Evolutionary conservation across 225 moss, liverwort and hornwort species (phyloP).

Genomic region (Pleurozium schreberi): DNA sequence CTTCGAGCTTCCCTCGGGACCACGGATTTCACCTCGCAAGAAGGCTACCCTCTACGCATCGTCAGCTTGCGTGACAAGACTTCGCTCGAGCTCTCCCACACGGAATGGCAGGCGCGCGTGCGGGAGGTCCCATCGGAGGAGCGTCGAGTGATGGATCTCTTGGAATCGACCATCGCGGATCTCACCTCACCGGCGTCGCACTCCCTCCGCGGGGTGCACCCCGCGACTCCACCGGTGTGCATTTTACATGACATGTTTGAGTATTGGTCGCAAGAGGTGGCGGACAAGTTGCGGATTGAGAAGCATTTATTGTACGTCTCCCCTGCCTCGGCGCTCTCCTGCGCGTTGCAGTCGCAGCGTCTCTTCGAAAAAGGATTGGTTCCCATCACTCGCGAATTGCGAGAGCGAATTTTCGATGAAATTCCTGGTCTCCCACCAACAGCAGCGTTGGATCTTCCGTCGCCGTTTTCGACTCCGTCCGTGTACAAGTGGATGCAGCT

Average conservation of each 20-base stretch:
- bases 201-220: neutral
- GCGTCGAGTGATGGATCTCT: neutral
- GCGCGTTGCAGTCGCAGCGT: neutral
- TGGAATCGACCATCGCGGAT: neutral
- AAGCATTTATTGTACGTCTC: constrained; percentile 22
- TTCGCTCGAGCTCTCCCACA: neutral
- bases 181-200: neutral
- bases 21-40: neutral
- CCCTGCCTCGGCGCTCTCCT: neutral
- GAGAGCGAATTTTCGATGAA: neutral
- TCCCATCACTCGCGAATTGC: constrained; percentile 1
- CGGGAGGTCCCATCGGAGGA: neutral
- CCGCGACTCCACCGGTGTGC: constrained; percentile 10
- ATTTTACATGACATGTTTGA: constrained; percentile 34
- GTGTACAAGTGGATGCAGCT: neutral
- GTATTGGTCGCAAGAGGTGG: constrained; percentile 17
- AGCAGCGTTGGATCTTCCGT: neutral
- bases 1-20: neutral
- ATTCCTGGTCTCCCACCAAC: constrained; percentile 26
- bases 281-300: constrained; percentile 2
- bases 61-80: neutral
- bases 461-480: neutral
- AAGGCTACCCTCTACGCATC: constrained; percentile 4
- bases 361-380: neutral
- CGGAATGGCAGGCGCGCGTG: neutral